phyloP scores from a whole-genome alignment of 805 yeast species.

The Candida hungchunana region DNA sequence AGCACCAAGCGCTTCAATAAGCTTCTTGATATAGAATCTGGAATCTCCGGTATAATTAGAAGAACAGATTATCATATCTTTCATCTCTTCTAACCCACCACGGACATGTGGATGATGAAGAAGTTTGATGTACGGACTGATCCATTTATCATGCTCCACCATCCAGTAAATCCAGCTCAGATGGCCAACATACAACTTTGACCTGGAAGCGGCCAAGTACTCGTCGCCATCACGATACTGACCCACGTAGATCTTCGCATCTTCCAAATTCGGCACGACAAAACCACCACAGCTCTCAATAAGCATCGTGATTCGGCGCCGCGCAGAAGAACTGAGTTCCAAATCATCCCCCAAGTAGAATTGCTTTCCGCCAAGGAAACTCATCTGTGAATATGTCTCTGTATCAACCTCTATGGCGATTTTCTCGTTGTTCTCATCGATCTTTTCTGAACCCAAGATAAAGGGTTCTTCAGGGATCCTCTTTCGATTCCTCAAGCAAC shows the following conservation, averaged over 20 bases:
- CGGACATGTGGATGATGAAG: slow-evolving; percentile 64
- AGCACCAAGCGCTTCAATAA: slow-evolving; percentile 72
- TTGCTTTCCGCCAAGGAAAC: slow-evolving; percentile 39
- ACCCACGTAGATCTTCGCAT: slow-evolving; percentile 55
- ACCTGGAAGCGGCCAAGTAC: slow-evolving; percentile 42
- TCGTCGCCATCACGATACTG: slow-evolving; percentile 55
- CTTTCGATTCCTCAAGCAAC: slow-evolving; percentile 36
- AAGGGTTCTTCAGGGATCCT: too few species aligned
- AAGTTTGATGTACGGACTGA: slow-evolving; percentile 49
- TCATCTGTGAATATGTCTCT: slow-evolving; percentile 8
- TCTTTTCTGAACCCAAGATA: too few species aligned
- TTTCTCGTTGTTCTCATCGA: slow-evolving; percentile 12
- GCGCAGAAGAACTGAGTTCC: slow-evolving; percentile 42
- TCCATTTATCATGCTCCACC: slow-evolving; percentile 51
- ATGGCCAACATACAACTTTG: slow-evolving; percentile 52
- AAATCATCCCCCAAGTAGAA: slow-evolving; percentile 56
- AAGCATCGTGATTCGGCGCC: slow-evolving; percentile 36
- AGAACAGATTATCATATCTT: slow-evolving; percentile 53
- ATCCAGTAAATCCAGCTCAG: slow-evolving; percentile 73
- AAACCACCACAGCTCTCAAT: slow-evolving; percentile 54
- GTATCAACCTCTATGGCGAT: slow-evolving; percentile 12
- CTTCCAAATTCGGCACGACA: slow-evolving; percentile 27
- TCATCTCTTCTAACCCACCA: slow-evolving; percentile 49
- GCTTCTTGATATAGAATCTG: slow-evolving; percentile 59
- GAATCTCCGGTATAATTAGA: slow-evolving; percentile 88